These are phyloP conservation scores for Macrocybe gigantea DNA, from an alignment of 768 basidiomycete genomes.

Conservation along the genomic window DNA sequence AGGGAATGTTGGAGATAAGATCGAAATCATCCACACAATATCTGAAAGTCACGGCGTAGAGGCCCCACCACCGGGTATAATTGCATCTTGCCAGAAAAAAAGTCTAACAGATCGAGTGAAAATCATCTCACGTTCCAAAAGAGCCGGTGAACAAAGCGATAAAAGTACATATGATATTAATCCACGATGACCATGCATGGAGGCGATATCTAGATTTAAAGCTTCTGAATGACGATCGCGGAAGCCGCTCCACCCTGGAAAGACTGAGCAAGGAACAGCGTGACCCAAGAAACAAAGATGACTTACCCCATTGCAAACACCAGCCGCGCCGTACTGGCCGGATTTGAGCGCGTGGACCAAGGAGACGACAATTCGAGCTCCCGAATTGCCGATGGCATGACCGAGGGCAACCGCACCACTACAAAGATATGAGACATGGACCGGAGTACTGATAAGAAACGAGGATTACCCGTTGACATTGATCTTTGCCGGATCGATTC, in stretches of 20 bases:
- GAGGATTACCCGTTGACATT: slow-evolving; percentile 77
- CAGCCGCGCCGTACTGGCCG: slow-evolving; percentile 93
- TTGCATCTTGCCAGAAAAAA: too few species aligned
- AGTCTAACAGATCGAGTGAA: too few species aligned
- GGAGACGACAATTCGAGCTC: slow-evolving; percentile 90
- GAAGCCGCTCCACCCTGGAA: slow-evolving; percentile 87
- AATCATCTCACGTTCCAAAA: too few species aligned
- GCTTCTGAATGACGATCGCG: slow-evolving; percentile 81
- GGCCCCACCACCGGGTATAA: too few species aligned
- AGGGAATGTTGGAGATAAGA: too few species aligned
- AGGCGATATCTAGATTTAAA: slow-evolving; percentile 36
- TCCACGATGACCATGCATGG: too few species aligned
- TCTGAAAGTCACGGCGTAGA: too few species aligned
- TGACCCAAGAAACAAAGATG: not conserved
- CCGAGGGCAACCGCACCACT: slow-evolving; percentile 97
- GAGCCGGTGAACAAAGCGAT: not conserved
- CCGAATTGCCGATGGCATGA: slow-evolving; percentile 95
- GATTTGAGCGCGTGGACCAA: slow-evolving; percentile 86
- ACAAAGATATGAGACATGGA: slow-evolving; percentile 11
- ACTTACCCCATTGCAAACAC: slow-evolving; percentile 94
- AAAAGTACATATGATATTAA: not conserved
- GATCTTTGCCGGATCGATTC: slow-evolving; percentile 81
- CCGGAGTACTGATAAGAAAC: slow-evolving; percentile 4
- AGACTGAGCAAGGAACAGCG: slow-evolving; percentile 8
- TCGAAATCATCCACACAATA: too few species aligned